These are phyloP conservation scores for Penicillium herquei DNA, from an alignment of 495 filamentous ascomycete genomes.

Conservation along the genomic window DNA sequence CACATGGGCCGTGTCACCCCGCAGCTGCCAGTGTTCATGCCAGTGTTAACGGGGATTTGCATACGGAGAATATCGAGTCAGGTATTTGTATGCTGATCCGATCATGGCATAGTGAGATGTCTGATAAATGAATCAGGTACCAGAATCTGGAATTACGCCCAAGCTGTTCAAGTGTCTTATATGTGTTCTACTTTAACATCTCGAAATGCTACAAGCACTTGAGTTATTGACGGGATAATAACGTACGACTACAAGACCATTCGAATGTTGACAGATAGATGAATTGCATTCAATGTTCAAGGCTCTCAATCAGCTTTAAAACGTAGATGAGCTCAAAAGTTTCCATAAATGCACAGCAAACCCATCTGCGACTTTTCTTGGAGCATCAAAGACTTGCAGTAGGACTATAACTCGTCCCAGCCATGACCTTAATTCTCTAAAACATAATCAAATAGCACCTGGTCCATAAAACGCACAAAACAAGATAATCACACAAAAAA, in stretches of 20 bases:
- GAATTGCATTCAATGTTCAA: not conserved
- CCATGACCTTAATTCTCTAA: not conserved
- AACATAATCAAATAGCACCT: slow-evolving; percentile 7
- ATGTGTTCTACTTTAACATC: too few species aligned
- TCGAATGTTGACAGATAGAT: not conserved
- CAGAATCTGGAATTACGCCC: too few species aligned
- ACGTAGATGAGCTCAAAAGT: not conserved
- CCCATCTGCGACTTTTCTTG: not conserved
- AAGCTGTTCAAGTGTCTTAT: too few species aligned
- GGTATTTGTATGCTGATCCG: not conserved
- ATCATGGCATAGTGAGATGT: not conserved
- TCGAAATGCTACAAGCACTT: too few species aligned
- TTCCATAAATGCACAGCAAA: not conserved
- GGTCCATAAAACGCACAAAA: slow-evolving; percentile 5
- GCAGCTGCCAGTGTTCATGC: too few species aligned
- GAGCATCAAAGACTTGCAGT: not conserved
- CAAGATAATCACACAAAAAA: slow-evolving; percentile 3
- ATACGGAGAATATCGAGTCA: not conserved
- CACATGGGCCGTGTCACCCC: not conserved
- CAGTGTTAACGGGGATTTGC: too few species aligned
- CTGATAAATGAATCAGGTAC: not conserved
- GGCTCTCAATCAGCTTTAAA: not conserved
- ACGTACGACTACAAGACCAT: not conserved
- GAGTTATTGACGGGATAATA: too few species aligned
- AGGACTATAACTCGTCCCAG: not conserved